These are phyloP conservation scores for Biscutella laevigata DNA, from an alignment of 441 rosid species.

Conservation along the genomic window DNA sequence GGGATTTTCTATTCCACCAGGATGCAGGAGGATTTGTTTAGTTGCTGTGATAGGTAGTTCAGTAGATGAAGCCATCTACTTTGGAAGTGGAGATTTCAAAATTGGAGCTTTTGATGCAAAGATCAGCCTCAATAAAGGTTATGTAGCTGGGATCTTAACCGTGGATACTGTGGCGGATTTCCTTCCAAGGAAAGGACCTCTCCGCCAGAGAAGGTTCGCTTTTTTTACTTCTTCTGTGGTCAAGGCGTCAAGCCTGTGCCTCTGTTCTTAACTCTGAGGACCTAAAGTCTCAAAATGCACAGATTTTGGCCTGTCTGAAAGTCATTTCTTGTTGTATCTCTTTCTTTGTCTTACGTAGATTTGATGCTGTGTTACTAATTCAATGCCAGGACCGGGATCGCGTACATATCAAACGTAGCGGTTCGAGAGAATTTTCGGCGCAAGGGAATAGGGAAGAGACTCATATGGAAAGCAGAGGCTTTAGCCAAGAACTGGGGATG, in stretches of 20 bases:
- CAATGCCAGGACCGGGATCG: slow-evolving; percentile 70
- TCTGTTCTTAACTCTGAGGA: neutral
- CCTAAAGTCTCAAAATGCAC: neutral
- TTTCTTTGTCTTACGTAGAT: neutral
- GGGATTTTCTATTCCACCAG: slow-evolving; percentile 61
- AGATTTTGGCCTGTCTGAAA: too few species aligned
- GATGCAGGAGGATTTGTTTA: slow-evolving; percentile 62
- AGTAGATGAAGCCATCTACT: slow-evolving; percentile 31
- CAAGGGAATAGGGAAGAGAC: slow-evolving; percentile 78
- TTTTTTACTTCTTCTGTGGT: neutral
- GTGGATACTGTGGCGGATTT: slow-evolving; percentile 82
- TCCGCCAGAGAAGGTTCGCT: slow-evolving; percentile 57
- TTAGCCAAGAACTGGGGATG: slow-evolving; percentile 82
- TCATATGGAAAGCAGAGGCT: slow-evolving; percentile 72
- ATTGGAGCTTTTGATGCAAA: slow-evolving; percentile 70
- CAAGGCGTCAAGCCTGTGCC: neutral
- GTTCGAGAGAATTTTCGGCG: slow-evolving; percentile 63
- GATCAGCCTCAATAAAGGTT: slow-evolving; percentile 53
- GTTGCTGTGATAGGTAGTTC: slow-evolving; percentile 73
- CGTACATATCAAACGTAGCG: slow-evolving; percentile 83
- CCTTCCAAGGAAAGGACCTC: slow-evolving; percentile 78
- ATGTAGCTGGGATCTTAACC: slow-evolving; percentile 80
- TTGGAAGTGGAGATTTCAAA: slow-evolving; percentile 63
- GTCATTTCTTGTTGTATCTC: too few species aligned
- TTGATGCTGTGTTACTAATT: neutral